Evolutionary conservation across 1,284 basidiomycete genomes (phyloP).

Genomic region (Apiotrichum montevideense): DNA sequence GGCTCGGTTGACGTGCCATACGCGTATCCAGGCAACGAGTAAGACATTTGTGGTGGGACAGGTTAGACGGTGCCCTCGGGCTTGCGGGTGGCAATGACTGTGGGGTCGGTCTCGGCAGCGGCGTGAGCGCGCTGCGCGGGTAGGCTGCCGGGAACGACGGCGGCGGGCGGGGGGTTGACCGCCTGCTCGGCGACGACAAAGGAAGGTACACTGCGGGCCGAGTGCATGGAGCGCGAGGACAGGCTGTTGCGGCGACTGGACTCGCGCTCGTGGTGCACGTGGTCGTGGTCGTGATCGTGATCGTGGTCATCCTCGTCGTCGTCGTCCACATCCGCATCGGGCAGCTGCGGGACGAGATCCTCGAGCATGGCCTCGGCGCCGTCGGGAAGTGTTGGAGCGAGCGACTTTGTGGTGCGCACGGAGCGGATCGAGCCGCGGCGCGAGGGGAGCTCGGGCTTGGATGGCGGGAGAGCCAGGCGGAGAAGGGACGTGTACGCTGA

Average conservation of each 20-base stretch:
- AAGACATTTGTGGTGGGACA: neutral
- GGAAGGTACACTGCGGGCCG: conserved; percentile 12
- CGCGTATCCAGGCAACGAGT: no score
- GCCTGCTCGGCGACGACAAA: conserved; percentile 19
- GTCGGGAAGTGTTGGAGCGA: conserved; percentile 44
- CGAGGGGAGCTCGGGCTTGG: conserved; percentile 27
- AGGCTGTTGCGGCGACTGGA: conserved; percentile 7
- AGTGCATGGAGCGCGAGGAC: no score
- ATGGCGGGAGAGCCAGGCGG: conserved; percentile 68
- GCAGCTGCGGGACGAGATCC: conserved; percentile 21
- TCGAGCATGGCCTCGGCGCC: conserved; percentile 46
- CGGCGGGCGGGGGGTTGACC: conserved; percentile 3
- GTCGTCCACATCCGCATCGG: conserved; percentile 11
- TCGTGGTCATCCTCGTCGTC: conserved; percentile 2
- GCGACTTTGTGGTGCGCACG: conserved; percentile 22
- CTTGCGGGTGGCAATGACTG: neutral
- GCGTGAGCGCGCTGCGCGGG: neutral
- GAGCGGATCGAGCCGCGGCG: conserved; percentile 24
- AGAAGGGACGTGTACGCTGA: conserved; percentile 79
- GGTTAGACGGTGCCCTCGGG: neutral
- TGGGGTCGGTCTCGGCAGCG: neutral
- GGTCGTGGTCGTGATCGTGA: neutral
- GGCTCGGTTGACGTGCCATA: no score
- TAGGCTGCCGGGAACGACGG: neutral
- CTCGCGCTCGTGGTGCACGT: conserved; percentile 8